Percentiles rank a stretch among this genome's conserved stretches.
These are phyloP conservation scores for Solanum bukasovii DNA, from an alignment of 257 asterid species.

Conservation along the genomic window DNA sequence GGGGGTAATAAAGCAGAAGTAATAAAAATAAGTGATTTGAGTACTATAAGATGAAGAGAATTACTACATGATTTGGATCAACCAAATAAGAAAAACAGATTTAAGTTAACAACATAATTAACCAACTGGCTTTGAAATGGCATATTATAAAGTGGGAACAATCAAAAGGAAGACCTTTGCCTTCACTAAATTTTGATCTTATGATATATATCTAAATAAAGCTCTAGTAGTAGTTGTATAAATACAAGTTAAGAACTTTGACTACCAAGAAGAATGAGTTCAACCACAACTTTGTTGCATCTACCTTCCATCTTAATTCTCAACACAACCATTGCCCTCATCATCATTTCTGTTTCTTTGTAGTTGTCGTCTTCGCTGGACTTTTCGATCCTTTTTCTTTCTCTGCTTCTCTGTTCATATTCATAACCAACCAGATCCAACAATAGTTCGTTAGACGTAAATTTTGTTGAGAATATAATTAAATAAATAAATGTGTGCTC, in stretches of 20 bases:
- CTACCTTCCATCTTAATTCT: neutral
- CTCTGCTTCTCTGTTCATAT: neutral
- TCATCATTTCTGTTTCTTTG: neutral
- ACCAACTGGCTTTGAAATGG: neutral
- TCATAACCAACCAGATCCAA: neutral
- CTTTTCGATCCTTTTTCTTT: neutral
- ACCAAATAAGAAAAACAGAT: neutral
- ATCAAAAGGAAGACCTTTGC: constrained; percentile 4
- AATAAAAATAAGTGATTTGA: neutral
- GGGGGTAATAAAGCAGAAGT: neutral
- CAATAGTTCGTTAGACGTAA: neutral
- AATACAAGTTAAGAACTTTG: neutral
- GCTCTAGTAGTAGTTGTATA: neutral
- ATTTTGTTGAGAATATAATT: neutral
- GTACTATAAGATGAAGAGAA: neutral
- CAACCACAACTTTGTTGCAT: neutral
- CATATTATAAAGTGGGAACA: neutral
- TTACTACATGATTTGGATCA: neutral
- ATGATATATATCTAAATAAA: neutral
- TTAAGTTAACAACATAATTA: neutral
- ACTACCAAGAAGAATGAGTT: neutral
- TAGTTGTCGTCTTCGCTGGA: neutral
- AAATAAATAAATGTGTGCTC: neutral
- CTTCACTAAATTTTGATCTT: neutral
- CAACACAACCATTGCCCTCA: neutral